A percentile compares a stretch with the other conserved stretches of the same genome.
These are phyloP conservation scores for Blepharisma undulans DNA, from an alignment of 169 alveolate genomes.

Conservation along the genomic window DNA sequence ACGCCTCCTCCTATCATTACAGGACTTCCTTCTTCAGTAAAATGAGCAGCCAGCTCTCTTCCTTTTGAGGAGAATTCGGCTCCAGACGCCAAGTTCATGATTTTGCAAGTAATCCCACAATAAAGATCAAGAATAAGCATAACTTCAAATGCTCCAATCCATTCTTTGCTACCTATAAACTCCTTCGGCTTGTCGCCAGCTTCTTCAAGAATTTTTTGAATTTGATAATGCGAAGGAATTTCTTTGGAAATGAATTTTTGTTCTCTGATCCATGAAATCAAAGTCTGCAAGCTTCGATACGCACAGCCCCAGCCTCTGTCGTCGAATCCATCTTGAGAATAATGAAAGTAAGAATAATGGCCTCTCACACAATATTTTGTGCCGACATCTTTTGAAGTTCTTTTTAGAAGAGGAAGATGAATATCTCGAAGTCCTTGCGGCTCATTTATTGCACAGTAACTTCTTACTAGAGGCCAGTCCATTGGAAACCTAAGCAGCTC, in stretches of 20 bases:
- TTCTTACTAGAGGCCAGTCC: slow-evolving; percentile 34
- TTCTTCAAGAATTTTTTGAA: slow-evolving; percentile 71
- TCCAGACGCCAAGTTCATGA: slow-evolving; percentile 71
- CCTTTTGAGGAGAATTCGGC: slow-evolving; percentile 62
- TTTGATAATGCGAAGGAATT: slow-evolving; percentile 73
- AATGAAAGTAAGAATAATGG: slow-evolving; percentile 77
- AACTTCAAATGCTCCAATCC: slow-evolving; percentile 89
- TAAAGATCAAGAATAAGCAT: slow-evolving; percentile 66
- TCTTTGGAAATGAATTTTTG: slow-evolving; percentile 61
- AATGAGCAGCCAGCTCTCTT: slow-evolving; percentile 72
- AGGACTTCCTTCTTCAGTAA: slow-evolving; percentile 78
- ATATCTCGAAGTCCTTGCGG: neutral
- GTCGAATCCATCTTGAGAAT: slow-evolving; percentile 80
- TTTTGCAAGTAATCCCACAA: slow-evolving; percentile 69
- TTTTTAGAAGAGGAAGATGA: neutral
- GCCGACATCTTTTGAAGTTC: slow-evolving; percentile 6
- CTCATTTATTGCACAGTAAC: slow-evolving; percentile 1
- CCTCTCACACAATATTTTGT: slow-evolving; percentile 66
- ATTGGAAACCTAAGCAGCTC: neutral
- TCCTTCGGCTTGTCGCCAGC: slow-evolving; percentile 77
- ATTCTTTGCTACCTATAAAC: slow-evolving; percentile 69
- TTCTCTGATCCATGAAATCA: slow-evolving; percentile 67
- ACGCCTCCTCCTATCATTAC: slow-evolving; percentile 89
- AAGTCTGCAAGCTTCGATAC: slow-evolving; percentile 76
- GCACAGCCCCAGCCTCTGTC: slow-evolving; percentile 92